Conservation (phyloP, 495 filamentous ascomycete species). For the Platismatia glauca region DNA sequence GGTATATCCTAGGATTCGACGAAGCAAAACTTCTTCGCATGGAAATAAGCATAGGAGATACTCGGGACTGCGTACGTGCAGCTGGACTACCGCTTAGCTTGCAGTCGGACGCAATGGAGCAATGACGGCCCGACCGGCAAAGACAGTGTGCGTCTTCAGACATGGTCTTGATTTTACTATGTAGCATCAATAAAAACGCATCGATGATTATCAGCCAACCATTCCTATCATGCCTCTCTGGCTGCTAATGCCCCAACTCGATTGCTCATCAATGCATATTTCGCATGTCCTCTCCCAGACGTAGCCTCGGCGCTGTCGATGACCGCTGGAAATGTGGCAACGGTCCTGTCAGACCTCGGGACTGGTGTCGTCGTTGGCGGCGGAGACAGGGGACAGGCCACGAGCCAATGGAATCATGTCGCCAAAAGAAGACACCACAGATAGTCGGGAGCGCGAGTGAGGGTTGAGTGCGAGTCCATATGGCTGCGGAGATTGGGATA, state of each 20-base stretch:
- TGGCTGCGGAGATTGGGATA: background rate
- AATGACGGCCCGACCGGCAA: background rate
- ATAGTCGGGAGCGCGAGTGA: background rate
- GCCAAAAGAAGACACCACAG: background rate
- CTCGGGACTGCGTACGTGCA: background rate
- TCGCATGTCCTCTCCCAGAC: background rate
- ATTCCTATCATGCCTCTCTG: background rate
- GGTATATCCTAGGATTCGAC: background rate
- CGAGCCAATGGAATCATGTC: background rate
- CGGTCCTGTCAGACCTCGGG: background rate
- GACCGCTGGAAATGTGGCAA: background rate
- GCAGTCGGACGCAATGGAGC: background rate
- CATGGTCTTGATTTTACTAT: background rate
- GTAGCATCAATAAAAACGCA: background rate
- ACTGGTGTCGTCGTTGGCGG: background rate
- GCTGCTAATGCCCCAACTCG: background rate
- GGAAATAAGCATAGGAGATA: background rate
- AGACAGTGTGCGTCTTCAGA: background rate
- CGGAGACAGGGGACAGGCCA: background rate
- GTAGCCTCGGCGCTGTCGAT: background rate
- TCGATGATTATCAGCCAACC: background rate
- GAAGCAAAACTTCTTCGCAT: background rate
- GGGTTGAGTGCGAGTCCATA: background rate
- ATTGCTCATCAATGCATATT: background rate
- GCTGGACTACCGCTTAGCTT: background rate